phyloP scores from a whole-genome alignment of 371 early-diverging fungal species.

The Rhizopus arrhizus region DNA sequence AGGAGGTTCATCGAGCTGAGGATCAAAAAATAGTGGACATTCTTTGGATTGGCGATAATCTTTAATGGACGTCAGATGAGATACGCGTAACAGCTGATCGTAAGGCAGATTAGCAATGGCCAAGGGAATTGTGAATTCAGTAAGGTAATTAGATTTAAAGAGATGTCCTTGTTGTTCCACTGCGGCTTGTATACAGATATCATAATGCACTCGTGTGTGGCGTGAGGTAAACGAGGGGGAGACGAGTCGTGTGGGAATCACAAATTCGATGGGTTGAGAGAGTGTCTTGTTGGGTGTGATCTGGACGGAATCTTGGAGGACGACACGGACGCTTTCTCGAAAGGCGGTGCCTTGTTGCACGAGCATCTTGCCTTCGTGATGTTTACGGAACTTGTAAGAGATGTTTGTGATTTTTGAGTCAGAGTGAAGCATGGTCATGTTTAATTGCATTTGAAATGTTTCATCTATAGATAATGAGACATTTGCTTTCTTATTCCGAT shows the following conservation, averaged over 20 bases:
- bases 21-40: slow-evolving; percentile 40
- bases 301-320: slow-evolving; percentile 22
- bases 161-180: slow-evolving; percentile 34
- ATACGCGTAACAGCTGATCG: slow-evolving; percentile 37
- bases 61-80: slow-evolving; percentile 33
- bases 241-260: slow-evolving; percentile 47
- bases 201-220: slow-evolving; percentile 48
- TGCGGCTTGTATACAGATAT: slow-evolving; percentile 33
- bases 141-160: slow-evolving; percentile 32
- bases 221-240: slow-evolving; percentile 48
- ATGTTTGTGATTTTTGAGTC: slow-evolving; percentile 33
- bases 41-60: slow-evolving; percentile 28
- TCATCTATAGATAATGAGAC: slow-evolving; percentile 26
- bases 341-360: slow-evolving; percentile 46
- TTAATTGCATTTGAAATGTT: slow-evolving; percentile 36
- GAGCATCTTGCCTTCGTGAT: slow-evolving; percentile 46
- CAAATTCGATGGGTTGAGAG: slow-evolving; percentile 33
- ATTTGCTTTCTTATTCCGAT: too few species aligned
- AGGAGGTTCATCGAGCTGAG: slow-evolving; percentile 36
- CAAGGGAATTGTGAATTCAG: slow-evolving; percentile 39
- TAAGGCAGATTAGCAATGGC: slow-evolving; percentile 42
- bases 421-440: slow-evolving; percentile 33
- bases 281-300: slow-evolving; percentile 5
- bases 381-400: slow-evolving; percentile 39
- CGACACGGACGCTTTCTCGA: slow-evolving; percentile 30